Evolutionary conservation across 192 early-diverging fungal species (phyloP).

Genomic region (Backusella circina): DNA sequence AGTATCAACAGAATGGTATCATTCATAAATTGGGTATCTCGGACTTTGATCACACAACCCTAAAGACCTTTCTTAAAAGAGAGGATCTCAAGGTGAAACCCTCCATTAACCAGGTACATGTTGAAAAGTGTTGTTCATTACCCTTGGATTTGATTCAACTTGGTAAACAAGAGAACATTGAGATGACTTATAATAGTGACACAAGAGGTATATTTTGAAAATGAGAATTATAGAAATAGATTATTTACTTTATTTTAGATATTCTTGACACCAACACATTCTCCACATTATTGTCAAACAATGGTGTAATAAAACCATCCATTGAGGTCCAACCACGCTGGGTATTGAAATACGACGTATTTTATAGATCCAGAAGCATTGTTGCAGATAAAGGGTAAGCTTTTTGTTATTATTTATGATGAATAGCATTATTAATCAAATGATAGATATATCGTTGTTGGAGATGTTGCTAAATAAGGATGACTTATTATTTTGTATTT

Average conservation of each 20-base stretch:
- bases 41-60: slow-evolving; percentile 38
- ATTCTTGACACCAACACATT: slow-evolving; percentile 42
- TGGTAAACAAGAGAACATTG: slow-evolving; percentile 38
- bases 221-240: background rate
- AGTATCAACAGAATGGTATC: slow-evolving; percentile 26
- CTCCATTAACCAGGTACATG: slow-evolving; percentile 46
- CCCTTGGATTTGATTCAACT: slow-evolving; percentile 43
- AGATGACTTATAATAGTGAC: slow-evolving; percentile 45
- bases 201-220: slow-evolving; percentile 33
- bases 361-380: slow-evolving; percentile 40
- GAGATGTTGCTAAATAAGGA: slow-evolving; percentile 6
- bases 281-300: slow-evolving; percentile 27
- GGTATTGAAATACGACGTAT: slow-evolving; percentile 53
- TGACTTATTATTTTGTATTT: background rate
- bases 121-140: slow-evolving; percentile 43
- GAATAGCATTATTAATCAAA: background rate
- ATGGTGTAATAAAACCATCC: slow-evolving; percentile 7
- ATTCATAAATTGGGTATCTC: slow-evolving; percentile 45
- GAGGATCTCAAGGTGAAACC: slow-evolving; percentile 26
- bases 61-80: slow-evolving; percentile 29
- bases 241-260: slow-evolving; percentile 28
- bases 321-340: slow-evolving; percentile 35
- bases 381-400: slow-evolving; percentile 50
- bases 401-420: background rate
- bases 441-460: slow-evolving; percentile 8